These are phyloP conservation scores for Hortiboletus campestris DNA, from an alignment of 768 basidiomycete species.

Conservation along the genomic window DNA sequence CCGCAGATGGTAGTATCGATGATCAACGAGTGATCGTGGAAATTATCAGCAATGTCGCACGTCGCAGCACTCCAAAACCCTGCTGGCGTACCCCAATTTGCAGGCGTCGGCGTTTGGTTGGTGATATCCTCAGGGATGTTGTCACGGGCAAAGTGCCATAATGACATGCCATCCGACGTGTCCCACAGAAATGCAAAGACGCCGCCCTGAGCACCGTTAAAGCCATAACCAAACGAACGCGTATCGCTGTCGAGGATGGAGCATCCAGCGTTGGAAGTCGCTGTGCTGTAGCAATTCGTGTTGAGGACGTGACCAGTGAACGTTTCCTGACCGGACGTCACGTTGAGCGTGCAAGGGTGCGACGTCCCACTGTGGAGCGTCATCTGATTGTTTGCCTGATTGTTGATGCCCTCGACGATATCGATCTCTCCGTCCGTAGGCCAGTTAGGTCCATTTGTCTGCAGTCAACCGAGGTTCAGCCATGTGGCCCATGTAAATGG, in stretches of 20 bases:
- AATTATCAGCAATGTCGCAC: slow-evolving; percentile 50
- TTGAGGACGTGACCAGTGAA: slow-evolving; percentile 25
- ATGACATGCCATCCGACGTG: slow-evolving; percentile 40
- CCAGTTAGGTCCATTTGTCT: slow-evolving; percentile 54
- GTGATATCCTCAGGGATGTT: slow-evolving; percentile 51
- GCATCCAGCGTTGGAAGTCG: slow-evolving; percentile 47
- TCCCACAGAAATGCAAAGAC: slow-evolving; percentile 62
- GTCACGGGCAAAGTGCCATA: slow-evolving; percentile 53
- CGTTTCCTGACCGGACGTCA: neutral
- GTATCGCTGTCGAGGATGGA: slow-evolving; percentile 39
- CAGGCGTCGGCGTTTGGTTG: slow-evolving; percentile 40
- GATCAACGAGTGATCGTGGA: slow-evolving; percentile 48
- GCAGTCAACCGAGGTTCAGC: neutral
- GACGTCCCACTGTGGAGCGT: slow-evolving; percentile 58
- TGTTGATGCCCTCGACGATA: slow-evolving; percentile 69
- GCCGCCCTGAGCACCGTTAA: slow-evolving; percentile 43
- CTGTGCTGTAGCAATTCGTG: slow-evolving; percentile 40
- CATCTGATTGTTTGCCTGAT: slow-evolving; percentile 56
- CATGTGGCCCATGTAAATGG: neutral
- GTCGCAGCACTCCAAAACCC: slow-evolving; percentile 48
- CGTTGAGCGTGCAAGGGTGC: slow-evolving; percentile 28
- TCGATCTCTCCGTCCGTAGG: slow-evolving; percentile 63
- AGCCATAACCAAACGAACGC: slow-evolving; percentile 39
- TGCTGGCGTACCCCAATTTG: slow-evolving; percentile 48
- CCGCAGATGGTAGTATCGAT: slow-evolving; percentile 37